These are phyloP conservation scores for Tolypocladium pustulatum DNA, from an alignment of 2,329 filamentous ascomycete genomes.

Conservation along the genomic window DNA sequence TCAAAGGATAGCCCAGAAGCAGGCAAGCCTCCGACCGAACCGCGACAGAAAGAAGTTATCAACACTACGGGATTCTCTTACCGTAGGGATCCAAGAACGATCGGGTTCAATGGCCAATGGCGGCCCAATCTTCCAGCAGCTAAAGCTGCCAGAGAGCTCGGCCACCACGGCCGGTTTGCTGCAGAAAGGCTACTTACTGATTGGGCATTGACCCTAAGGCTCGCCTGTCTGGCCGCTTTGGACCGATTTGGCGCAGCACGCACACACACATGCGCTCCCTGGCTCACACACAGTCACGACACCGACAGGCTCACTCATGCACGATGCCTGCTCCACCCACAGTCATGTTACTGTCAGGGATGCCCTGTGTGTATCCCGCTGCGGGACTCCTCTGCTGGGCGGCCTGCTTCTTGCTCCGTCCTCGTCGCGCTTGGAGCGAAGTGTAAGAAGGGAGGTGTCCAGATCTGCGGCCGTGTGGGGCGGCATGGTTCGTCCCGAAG, in stretches of 20 bases:
- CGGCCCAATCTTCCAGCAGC: not conserved
- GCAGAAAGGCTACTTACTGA: constrained; percentile 3
- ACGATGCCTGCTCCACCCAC: constrained; percentile 4
- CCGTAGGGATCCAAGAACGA: not conserved
- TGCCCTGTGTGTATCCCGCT: constrained; percentile 16
- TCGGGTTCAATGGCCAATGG: not conserved
- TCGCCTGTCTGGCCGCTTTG: not conserved
- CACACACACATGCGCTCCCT: not conserved
- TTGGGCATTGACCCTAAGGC: constrained; percentile 6
- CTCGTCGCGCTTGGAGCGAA: not conserved
- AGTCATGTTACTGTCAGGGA: not conserved
- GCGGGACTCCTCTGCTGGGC: constrained; percentile 7
- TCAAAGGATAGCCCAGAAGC: constrained; percentile 2
- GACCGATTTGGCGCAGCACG: not conserved
- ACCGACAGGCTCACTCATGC: constrained; percentile 2
- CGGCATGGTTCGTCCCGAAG: constrained; percentile 26
- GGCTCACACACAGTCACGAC: not conserved
- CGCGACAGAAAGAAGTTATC: not conserved
- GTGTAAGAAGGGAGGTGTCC: constrained; percentile 17
- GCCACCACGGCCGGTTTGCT: not conserved
- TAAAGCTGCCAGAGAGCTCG: not conserved
- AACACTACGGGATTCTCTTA: not conserved
- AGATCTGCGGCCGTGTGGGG: constrained; percentile 31
- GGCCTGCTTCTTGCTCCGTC: not conserved
- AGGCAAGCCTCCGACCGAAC: not conserved